Conservation (phyloP, 805 yeast genomes). For the Cyberlindnera sargentensis region DNA sequence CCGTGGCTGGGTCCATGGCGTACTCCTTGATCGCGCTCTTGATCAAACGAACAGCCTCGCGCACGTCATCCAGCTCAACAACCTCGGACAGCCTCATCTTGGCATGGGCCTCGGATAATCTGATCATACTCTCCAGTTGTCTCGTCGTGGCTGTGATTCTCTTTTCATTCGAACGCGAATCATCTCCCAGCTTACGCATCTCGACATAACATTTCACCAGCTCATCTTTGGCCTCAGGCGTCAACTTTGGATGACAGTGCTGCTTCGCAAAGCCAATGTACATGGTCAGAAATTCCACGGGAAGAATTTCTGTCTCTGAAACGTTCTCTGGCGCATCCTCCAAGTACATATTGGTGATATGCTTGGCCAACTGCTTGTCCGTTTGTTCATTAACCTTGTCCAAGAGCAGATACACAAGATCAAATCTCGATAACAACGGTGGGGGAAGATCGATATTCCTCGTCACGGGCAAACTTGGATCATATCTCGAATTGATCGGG, state of each 20-base stretch:
- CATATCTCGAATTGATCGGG: constrained; percentile 95
- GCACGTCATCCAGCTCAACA: constrained; percentile 78
- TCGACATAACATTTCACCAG: constrained; percentile 79
- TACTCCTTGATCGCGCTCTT: constrained; percentile 93
- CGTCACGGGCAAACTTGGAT: constrained; percentile 89
- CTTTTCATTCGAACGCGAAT: constrained; percentile 80
- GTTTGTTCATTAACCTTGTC: constrained; percentile 91
- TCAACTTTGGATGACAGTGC: constrained; percentile 87
- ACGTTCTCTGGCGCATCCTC: constrained; percentile 80
- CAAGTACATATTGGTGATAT: constrained; percentile 91
- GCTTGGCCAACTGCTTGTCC: constrained; percentile 85
- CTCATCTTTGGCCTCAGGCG: constrained; percentile 89
- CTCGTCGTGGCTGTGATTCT: constrained; percentile 88
- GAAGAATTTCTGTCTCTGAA: constrained; percentile 59
- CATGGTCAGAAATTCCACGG: constrained; percentile 87
- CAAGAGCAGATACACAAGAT: constrained; percentile 85
- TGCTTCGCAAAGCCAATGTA: constrained; percentile 76
- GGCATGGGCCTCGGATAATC: constrained; percentile 95
- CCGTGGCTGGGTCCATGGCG: constrained; percentile 96
- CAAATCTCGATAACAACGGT: constrained; percentile 98
- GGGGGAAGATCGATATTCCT: constrained; percentile 95
- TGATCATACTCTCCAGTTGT: constrained; percentile 89
- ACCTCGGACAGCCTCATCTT: constrained; percentile 75
- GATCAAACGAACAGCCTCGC: constrained; percentile 89
- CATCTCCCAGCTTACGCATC: constrained; percentile 70